Conservation (phyloP, 495 filamentous ascomycete species). For the Daldinia loculata region DNA sequence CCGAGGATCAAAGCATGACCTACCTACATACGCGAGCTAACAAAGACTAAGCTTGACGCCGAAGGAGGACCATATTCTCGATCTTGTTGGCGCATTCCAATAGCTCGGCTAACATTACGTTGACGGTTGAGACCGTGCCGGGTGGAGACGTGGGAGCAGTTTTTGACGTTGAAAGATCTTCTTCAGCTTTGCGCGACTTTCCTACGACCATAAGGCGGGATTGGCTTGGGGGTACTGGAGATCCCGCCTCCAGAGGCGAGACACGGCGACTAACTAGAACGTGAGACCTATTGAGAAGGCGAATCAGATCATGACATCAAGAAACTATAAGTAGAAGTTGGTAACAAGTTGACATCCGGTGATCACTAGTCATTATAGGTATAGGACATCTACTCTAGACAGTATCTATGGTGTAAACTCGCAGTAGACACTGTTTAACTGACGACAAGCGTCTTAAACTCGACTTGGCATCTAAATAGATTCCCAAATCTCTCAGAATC, state of each 20-base stretch:
- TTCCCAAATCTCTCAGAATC: background rate
- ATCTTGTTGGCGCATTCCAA: constrained; percentile 21
- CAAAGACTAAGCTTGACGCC: constrained; percentile 5
- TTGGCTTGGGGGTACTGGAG: background rate
- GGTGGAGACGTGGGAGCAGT: constrained; percentile 19
- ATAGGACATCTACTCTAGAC: constrained; percentile 10
- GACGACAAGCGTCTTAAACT: constrained; percentile 19
- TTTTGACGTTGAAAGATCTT: constrained; percentile 19
- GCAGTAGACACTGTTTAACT: constrained; percentile 14
- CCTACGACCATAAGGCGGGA: background rate
- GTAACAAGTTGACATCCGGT: constrained; percentile 7
- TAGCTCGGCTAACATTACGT: constrained; percentile 21
- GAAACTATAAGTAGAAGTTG: constrained; percentile 5
- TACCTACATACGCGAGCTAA: constrained; percentile 22
- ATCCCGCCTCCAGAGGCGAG: background rate
- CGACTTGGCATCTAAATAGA: constrained; percentile 15
- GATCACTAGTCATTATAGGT: constrained; percentile 24
- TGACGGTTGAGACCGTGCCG: constrained; percentile 7
- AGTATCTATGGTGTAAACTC: constrained; percentile 9
- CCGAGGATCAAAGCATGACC: constrained; percentile 26
- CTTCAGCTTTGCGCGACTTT: constrained; percentile 29
- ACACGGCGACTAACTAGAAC: background rate
- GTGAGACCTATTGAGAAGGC: constrained; percentile 1
- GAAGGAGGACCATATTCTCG: constrained; percentile 23
- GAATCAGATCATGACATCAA: constrained; percentile 23